These are phyloP conservation scores for Saturnispora silvae DNA, from an alignment of 805 yeast genomes.

Conservation along the genomic window DNA sequence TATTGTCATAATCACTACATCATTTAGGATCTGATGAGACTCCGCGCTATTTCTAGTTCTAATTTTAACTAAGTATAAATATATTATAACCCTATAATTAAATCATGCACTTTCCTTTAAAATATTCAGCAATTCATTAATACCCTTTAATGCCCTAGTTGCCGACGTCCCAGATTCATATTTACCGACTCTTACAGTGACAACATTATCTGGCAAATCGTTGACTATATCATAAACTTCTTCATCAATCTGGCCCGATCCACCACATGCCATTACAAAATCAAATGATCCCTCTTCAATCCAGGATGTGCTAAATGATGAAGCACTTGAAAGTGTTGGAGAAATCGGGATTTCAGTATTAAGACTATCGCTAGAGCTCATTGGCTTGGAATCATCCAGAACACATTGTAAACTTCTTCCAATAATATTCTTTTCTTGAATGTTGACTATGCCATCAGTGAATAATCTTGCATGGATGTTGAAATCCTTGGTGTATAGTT, in stretches of 20 bases:
- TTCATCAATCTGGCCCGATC: conserved; percentile 60
- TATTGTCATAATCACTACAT: too few species aligned
- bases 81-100: too few species aligned
- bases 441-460: conserved; percentile 54
- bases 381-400: conserved; percentile 21
- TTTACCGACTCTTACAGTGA: conserved; percentile 52
- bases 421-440: conserved; percentile 55
- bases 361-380: conserved; percentile 8
- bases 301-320: background rate
- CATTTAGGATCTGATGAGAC: too few species aligned
- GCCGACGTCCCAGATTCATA: conserved; percentile 33
- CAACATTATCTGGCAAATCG: conserved; percentile 32
- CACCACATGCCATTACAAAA: conserved; percentile 51
- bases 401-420: conserved; percentile 47
- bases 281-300: conserved; percentile 19
- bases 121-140: conserved; percentile 54
- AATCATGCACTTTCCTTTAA: too few species aligned
- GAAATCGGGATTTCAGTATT: conserved; percentile 11
- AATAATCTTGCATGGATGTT: conserved; percentile 72
- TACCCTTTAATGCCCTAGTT: conserved; percentile 52
- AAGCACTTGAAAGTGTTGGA: conserved; percentile 7
- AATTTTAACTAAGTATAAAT: too few species aligned
- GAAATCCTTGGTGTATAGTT: conserved; percentile 43
- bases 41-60: too few species aligned
- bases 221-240: conserved; percentile 49